A percentile compares a stretch with the other conserved stretches of the same genome.
These are phyloP conservation scores for Caloboletus firmus DNA, from an alignment of 1,284 basidiomycete genomes.

Conservation along the genomic window DNA sequence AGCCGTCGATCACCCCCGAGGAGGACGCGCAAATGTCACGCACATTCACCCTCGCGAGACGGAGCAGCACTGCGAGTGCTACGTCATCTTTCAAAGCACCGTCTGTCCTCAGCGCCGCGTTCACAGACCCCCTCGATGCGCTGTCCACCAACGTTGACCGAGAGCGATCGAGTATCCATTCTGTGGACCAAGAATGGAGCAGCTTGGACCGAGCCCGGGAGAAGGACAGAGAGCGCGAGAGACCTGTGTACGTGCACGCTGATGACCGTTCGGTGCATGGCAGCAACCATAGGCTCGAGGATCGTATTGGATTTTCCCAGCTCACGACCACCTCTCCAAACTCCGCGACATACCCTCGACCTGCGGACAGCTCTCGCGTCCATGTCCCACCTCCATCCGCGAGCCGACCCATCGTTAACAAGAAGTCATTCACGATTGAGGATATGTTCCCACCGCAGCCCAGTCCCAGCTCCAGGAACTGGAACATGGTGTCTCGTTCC, in stretches of 20 bases:
- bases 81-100: constrained; percentile 37
- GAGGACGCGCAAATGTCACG: constrained; percentile 42
- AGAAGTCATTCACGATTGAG: constrained; percentile 30
- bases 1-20: constrained; percentile 42
- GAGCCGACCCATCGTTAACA: constrained; percentile 33
- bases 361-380: constrained; percentile 19
- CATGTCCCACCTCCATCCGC: constrained; percentile 31
- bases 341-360: constrained; percentile 15
- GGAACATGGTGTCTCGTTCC: constrained; percentile 24
- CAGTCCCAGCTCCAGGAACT: constrained; percentile 24
- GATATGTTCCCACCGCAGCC: constrained; percentile 24
- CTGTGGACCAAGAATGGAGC: constrained; percentile 33
- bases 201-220: constrained; percentile 24
- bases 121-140: constrained; percentile 28
- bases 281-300: constrained; percentile 16
- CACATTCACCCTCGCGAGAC: constrained; percentile 36
- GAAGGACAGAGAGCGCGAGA: constrained; percentile 22
- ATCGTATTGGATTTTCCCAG: constrained; percentile 13
- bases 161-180: constrained; percentile 28
- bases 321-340: constrained; percentile 12
- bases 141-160: constrained; percentile 21
- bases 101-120: constrained; percentile 32
- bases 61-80: constrained; percentile 41
- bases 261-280: constrained; percentile 28
- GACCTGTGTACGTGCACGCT: constrained; percentile 11